phyloP scores from a whole-genome alignment of 2,329 filamentous ascomycete species.

The Scedosporium boydii region DNA sequence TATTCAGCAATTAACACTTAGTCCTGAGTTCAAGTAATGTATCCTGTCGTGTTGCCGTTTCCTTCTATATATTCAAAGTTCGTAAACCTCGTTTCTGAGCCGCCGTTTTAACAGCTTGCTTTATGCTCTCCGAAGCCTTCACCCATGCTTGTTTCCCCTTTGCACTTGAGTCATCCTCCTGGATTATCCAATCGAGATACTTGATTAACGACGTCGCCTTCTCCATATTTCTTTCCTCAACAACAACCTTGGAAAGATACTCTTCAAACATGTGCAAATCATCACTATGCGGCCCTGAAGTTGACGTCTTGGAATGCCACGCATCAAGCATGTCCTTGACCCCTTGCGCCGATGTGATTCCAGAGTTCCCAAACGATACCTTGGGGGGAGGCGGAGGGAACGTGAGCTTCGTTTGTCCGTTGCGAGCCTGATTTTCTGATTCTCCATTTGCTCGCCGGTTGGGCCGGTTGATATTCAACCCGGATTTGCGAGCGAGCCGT shows the following conservation, averaged over 20 bases:
- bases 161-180: constrained; percentile 27
- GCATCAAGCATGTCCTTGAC: constrained; percentile 63
- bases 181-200: constrained; percentile 54
- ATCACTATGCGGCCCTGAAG: constrained; percentile 64
- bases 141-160: constrained; percentile 36
- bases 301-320: constrained; percentile 65
- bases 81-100: constrained; percentile 44
- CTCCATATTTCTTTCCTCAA: constrained; percentile 66
- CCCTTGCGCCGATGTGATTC: constrained; percentile 39
- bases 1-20: neutral
- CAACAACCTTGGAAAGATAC: constrained; percentile 64
- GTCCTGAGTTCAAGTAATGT: neutral
- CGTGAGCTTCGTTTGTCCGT: constrained; percentile 31
- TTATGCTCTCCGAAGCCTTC: constrained; percentile 31
- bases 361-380: constrained; percentile 33
- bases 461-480: constrained; percentile 1
- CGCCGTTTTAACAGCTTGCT: constrained; percentile 43
- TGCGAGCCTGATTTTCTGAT: constrained; percentile 4
- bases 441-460: neutral
- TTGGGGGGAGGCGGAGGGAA: constrained; percentile 38
- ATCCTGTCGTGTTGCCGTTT: neutral
- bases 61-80: constrained; percentile 2
- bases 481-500: constrained; percentile 31
- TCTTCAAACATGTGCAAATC: constrained; percentile 67
- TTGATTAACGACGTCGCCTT: constrained; percentile 62